Conservation (phyloP, 345 rosid species). For the Alliaria petiolata region DNA sequence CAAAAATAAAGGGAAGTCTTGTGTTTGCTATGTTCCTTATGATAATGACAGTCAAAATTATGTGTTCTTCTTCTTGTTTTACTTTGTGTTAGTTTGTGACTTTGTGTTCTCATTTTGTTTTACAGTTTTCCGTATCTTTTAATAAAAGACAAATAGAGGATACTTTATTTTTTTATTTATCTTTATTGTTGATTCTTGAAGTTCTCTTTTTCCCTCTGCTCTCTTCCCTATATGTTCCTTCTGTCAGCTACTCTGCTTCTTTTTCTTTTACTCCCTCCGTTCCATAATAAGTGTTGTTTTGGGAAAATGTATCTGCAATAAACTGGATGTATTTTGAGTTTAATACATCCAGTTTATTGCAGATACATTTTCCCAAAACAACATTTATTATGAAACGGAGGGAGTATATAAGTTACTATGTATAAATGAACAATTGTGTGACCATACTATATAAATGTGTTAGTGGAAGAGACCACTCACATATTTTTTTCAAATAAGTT, state of each 20-base stretch:
- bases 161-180: not conserved
- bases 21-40: slow-evolving; percentile 28
- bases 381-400: too few relatives aligned
- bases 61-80: slow-evolving; percentile 20
- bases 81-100: too few relatives aligned
- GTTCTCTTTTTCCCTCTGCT: slow-evolving; percentile 7
- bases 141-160: not conserved
- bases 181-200: slow-evolving; percentile 11
- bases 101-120: not conserved
- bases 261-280: not conserved
- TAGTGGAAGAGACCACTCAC: too few relatives aligned
- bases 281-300: too few relatives aligned
- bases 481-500: too few relatives aligned
- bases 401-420: not conserved
- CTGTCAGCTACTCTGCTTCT: slow-evolving; percentile 25
- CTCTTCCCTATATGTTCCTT: slow-evolving; percentile 34
- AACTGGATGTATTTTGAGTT: too few relatives aligned
- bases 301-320: too few relatives aligned
- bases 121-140: not conserved
- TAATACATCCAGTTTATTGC: too few relatives aligned
- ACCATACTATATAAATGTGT: too few relatives aligned
- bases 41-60: slow-evolving; percentile 35
- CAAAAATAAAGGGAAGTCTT: slow-evolving; percentile 25
- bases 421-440: not conserved
- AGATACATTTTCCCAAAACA: not conserved